Conservation (phyloP, 176 grass and related monocot genomes). For the Eleusine coracana region DNA sequence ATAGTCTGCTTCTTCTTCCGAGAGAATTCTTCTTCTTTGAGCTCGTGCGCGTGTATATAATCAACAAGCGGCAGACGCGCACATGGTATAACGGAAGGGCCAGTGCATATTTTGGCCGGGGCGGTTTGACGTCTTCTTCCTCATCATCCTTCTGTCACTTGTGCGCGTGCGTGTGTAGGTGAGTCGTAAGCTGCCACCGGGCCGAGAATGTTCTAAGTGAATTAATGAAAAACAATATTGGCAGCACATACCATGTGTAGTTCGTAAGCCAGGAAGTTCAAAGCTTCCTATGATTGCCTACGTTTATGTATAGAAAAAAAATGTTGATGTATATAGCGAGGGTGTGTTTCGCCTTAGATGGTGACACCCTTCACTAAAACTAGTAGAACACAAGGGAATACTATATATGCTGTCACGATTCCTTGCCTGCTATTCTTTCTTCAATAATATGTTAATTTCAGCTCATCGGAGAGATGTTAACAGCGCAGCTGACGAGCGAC, state of each 20-base stretch:
- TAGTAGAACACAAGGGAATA: background rate
- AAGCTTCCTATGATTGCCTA: constrained; percentile 8
- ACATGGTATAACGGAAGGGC: background rate
- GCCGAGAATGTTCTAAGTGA: constrained; percentile 22
- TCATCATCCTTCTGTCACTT: background rate
- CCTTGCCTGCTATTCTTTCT: background rate
- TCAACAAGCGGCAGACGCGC: background rate
- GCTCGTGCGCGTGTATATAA: background rate
- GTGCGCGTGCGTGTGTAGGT: background rate
- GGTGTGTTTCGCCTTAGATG: background rate
- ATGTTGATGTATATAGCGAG: background rate
- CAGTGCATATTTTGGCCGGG: background rate
- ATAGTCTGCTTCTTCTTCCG: background rate
- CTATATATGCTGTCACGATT: background rate
- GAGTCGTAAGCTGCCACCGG: constrained; percentile 4
- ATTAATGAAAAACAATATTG: background rate
- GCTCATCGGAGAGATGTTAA: constrained; percentile 6
- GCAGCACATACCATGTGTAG: background rate
- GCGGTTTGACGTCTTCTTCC: background rate
- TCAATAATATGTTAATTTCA: background rate
- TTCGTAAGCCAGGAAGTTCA: background rate
- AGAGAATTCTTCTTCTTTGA: no score
- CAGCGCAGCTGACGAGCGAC: background rate
- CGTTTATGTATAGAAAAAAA: background rate
- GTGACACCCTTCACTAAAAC: background rate